Base-by-base conservation (phyloP, 306 rosid species). In the Neltuma alba region DNA sequence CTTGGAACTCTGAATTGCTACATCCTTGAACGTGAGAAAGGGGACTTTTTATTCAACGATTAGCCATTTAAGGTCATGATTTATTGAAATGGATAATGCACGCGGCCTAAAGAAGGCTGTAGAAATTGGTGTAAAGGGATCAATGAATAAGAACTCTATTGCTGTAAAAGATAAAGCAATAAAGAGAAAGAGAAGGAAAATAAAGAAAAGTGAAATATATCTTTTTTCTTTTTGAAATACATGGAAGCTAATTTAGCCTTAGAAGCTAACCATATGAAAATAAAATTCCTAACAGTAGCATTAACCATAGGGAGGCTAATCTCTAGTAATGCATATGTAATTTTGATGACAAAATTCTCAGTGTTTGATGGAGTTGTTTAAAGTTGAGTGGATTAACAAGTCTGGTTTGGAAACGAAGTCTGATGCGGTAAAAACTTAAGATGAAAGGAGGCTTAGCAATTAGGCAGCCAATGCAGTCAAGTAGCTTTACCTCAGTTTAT, bases 71-170 rank as follows among this genome's bases (percentile, higher is more conserved):
- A 14, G 54, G 0, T 15, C 20, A 14, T 47, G 44, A 40, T 40
- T 48, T 6, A 60, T 60, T 60, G 38, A 60, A 28, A 20, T 5
- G 34, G 66, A 60, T 36, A 37, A 57, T 55, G 21, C 21, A 16
- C n/a, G n/a, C n/a, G n/a, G n/a, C n/a, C 21, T 47, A 47, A 74
- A 50, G 47, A 65, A 54, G 62, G 54, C 34, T 68, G 38, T 61
- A 31, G 37, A 40, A 50, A 33, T 60, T 75, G 70, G 44, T 61
- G 28, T 1, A 69, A n/a, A n/a, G 36, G 73, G 47, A 41, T 41
- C 3, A 12, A 41, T 41, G 79, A 82, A 85, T 82, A 45, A 14
- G n/a, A 14, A 15, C 7, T 5, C 8, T 2, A n/a, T 5, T 4
- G 20, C n/a, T 47, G 7, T 50, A 1, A 50, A 50, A 7, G 23